Evolutionary conservation across 2,329 filamentous ascomycete genomes (phyloP), one percentile per base, ranked within the genome.

Genomic region (Neofusicoccum parvum): DNA sequence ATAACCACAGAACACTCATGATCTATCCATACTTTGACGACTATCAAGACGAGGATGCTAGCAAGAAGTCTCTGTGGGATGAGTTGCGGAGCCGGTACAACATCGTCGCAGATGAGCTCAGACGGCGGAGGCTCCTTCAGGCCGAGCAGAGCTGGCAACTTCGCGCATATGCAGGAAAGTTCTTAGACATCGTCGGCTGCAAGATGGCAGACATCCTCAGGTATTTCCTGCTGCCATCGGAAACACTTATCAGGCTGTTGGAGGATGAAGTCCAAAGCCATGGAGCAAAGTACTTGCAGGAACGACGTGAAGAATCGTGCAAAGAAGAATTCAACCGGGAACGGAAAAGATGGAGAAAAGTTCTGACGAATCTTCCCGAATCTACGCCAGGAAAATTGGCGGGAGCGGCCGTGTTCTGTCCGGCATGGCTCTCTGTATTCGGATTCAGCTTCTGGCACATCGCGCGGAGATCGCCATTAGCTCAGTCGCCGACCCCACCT

Each of bases 381-480:
- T 68, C 75, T 1, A 69, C 68, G 1, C 49, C 70, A 3, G 66
- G 64, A 3, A 67, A 67, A 7, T 60, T 80, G 5, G 72, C 71
- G 15, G 69, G 73, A 58, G 74, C 78, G 9, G 78, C 74, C 12
- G 63, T 76, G 4, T 70, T 77, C 4, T 80, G 79, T 65, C 71
- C 76, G 20, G 71, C 70, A 5, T 79, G 81, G 39, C 68, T 75
- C 15, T 69, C 72, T 3, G 70, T 75, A 20, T 73, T 75, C 15
- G 69, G 70, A 1, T 75, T 81, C 62, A 78, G 74, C 43, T 65
- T 81, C 2, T 81, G 79, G 79, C 79, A 81, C 43, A 68, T 82
- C 32, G 78, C 74, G 15, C 68, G 74, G 56, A 72, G 32, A 68
- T 67, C 46, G 51, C 49, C 64, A 12, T 54, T 23, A 20, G 37